A percentile compares a stretch with the other conserved stretches of the same genome.
Conservation (phyloP, 2,329 filamentous ascomycete genomes). For the Fusarium tupiense region DNA sequence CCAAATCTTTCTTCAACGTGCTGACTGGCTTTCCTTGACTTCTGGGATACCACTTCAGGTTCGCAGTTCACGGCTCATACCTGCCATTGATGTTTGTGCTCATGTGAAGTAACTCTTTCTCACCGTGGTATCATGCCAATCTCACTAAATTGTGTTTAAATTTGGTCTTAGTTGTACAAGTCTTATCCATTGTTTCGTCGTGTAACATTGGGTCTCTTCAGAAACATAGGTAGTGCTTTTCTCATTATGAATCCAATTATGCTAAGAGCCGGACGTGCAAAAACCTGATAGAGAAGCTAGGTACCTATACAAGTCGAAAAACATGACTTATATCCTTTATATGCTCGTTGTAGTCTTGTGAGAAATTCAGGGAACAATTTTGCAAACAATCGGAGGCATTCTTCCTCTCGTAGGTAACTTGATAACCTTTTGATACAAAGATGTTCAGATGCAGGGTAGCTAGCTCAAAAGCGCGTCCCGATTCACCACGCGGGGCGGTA, state of each 20-base stretch:
- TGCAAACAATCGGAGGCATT: rapidly evolving
- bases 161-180: rapidly evolving
- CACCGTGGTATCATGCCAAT: no score
- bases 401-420: rapidly evolving
- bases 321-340: rapidly evolving
- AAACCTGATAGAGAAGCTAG: no score
- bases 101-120: no score
- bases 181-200: rapidly evolving
- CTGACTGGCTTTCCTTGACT: no score
- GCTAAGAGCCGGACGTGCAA: no score
- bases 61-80: background rate
- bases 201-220: rapidly evolving
- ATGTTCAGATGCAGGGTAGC: background rate
- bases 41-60: rapidly evolving
- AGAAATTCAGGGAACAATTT: background rate
- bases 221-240: no score
- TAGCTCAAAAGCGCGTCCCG: rapidly evolving
- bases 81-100: rapidly evolving
- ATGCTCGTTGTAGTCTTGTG: rapidly evolving
- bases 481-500: no score
- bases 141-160: background rate
- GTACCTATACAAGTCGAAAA: no score
- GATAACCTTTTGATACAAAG: rapidly evolving
- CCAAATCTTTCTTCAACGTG: rapidly evolving
- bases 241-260: no score